phyloP scores from a whole-genome alignment of 352 stramenopile species.

The Globisporangium spinosum region DNA sequence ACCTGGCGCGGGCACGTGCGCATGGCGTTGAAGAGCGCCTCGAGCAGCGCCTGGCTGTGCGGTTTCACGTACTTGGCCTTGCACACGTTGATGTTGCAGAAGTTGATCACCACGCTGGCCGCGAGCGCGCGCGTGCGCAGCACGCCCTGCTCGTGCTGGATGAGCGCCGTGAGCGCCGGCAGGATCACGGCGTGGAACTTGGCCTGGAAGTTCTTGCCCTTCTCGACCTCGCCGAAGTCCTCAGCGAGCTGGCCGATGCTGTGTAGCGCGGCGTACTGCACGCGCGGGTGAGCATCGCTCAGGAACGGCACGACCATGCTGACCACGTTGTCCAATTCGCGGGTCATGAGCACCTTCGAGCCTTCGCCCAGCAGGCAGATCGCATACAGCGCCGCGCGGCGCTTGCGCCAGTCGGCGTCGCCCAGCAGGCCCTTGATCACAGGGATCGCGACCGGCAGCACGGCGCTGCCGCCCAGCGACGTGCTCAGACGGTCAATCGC shows the following conservation, averaged over 20 bases:
- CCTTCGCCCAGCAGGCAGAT: conserved; percentile 76
- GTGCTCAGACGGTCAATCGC: conserved; percentile 78
- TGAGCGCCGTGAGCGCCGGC: conserved; percentile 58
- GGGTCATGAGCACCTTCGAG: conserved; percentile 75
- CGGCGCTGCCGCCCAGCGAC: conserved; percentile 61
- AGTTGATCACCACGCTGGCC: conserved; percentile 80
- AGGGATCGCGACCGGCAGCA: conserved; percentile 75
- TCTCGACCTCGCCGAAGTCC: conserved; percentile 81
- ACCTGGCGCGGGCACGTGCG: conserved; percentile 74
- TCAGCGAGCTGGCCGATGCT: conserved; percentile 80
- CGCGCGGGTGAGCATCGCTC: conserved; percentile 65
- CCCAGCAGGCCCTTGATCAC: conserved; percentile 63
- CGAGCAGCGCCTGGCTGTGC: conserved; percentile 64
- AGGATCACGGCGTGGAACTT: conserved; percentile 68
- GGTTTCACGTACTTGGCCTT: conserved; percentile 70
- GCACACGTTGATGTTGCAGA: conserved; percentile 84
- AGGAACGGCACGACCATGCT: conserved; percentile 64
- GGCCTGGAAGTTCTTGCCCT: conserved; percentile 86
- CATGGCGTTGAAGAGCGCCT: conserved; percentile 79
- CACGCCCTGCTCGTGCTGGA: conserved; percentile 60
- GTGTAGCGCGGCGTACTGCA: conserved; percentile 82
- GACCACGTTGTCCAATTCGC: conserved; percentile 74
- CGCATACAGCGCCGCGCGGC: conserved; percentile 73
- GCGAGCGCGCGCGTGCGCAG: conserved; percentile 73
- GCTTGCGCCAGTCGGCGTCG: conserved; percentile 66